Evolutionary conservation across 1,284 basidiomycete species (phyloP), one percentile per base, ranked within the genome.

Genomic region (Leccinum subrobustum): DNA sequence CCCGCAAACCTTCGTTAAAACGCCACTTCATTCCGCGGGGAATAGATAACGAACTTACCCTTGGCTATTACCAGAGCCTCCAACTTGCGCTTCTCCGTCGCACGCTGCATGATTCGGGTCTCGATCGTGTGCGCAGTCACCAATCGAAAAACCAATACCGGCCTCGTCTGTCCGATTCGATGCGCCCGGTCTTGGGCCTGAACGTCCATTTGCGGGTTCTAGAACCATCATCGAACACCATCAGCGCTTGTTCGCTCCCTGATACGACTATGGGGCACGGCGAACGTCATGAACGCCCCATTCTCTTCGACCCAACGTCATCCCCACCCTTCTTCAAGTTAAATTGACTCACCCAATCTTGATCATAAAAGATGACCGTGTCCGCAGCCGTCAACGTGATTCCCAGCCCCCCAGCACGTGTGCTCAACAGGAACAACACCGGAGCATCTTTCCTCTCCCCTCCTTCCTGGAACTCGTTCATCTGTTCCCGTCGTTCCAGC

Each of bases 171-270:
- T 2, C 96, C 96, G 61, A 98, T 98, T 6, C 96, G 88, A 75
- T 98, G 96, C 0, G 94, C 96, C 35, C 96, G 86, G 70, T 97
- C 96, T 74, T 96, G 94, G 0, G 96, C 96, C 75, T 99, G 96
- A 4, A 95, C 80, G 67, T 99, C 96, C 88, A 96, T 95, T 78
- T 96, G 94, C 0, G 96, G 96, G 70, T 95, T 98, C 93, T 93
- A 65, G 4, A 57, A 51, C 11, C 23, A 7, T 54, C 16, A 12
- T 44, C 18, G 14, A 39, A 39, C 16, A n/a, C 29, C n/a, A 16
- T 71, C 2, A 67, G 51, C 47, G 50, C 11, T n/a, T 12, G 16
- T 51, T 44, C 11, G 18, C 18, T 18, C 20, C 55, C n/a, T 20
- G 8, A 16, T 18, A 12, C 6, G n/a, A 16, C 6, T 7, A 35